These are phyloP conservation scores for Colletotrichum liaoningense DNA, from an alignment of 2,329 filamentous ascomycete genomes.

Conservation along the genomic window DNA sequence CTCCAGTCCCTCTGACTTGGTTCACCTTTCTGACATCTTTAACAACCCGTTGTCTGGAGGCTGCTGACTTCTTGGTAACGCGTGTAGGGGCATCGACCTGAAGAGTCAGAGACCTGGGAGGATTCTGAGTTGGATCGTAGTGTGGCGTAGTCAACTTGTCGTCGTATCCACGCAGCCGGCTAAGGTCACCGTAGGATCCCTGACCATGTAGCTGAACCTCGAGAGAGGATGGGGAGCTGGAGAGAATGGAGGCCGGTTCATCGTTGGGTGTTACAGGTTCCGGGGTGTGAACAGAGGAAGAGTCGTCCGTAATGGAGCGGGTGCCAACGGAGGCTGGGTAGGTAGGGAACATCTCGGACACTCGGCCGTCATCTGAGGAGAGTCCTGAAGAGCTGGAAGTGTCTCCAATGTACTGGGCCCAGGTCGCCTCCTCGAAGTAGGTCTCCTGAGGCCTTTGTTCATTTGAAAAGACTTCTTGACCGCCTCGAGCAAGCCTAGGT, in stretches of 20 bases:
- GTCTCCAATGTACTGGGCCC: neutral
- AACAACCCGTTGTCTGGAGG: conserved; percentile 9
- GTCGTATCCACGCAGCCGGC: neutral
- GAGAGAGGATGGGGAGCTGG: neutral
- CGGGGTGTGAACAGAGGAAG: conserved; percentile 3
- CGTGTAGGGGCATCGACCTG: neutral
- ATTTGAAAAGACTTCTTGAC: neutral
- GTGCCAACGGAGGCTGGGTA: neutral
- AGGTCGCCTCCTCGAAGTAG: neutral
- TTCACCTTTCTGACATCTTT: conserved; percentile 23
- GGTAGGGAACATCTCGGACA: neutral
- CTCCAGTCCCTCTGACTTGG: conserved; percentile 21
- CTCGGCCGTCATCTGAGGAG: neutral
- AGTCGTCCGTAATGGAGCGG: neutral
- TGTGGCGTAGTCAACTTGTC: neutral
- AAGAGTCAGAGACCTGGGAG: conserved; percentile 15
- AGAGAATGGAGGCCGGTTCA: neutral
- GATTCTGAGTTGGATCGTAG: conserved; percentile 5
- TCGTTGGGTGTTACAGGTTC: neutral
- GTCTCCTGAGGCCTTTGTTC: neutral
- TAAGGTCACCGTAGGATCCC: neutral
- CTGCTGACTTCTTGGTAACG: conserved; percentile 10
- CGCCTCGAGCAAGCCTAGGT: neutral
- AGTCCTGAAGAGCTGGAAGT: neutral
- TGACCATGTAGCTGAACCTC: neutral